Evolutionary conservation across 139 green algal species (phyloP).

Genomic region (Ettlia oleoabundans): DNA sequence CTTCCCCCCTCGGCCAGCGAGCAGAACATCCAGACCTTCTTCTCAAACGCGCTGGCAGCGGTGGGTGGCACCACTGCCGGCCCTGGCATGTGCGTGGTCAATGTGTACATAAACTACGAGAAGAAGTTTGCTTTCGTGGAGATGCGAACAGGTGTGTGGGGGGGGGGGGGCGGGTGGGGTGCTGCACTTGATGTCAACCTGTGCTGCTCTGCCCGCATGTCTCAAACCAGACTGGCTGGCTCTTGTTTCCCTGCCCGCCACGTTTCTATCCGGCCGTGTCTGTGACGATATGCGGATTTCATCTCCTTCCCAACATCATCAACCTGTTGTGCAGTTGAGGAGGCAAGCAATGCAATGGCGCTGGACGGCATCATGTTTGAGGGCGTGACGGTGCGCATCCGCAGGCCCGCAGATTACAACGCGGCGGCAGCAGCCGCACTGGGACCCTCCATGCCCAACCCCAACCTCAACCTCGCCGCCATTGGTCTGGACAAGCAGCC

Average conservation of each 20-base stretch:
- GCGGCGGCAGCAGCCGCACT: slow-evolving; percentile 78
- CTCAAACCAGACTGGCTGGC: no score
- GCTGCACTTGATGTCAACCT: neutral
- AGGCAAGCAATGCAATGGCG: slow-evolving; percentile 82
- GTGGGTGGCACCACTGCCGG: slow-evolving; percentile 93
- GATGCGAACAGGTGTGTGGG: slow-evolving; percentile 80
- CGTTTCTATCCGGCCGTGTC: no score
- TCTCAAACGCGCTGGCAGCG: slow-evolving; percentile 87
- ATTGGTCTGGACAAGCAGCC: slow-evolving; percentile 79
- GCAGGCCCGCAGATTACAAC: slow-evolving; percentile 99
- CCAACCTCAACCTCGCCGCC: slow-evolving; percentile 92
- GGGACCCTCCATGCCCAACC: slow-evolving; percentile 84
- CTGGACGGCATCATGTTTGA: slow-evolving; percentile 97
- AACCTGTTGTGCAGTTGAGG: slow-evolving; percentile 67
- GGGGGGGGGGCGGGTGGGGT: neutral
- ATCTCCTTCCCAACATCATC: neutral
- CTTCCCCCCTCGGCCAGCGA: slow-evolving; percentile 90
- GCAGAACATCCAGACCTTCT: slow-evolving; percentile 67
- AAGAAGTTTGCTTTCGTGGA: slow-evolving; percentile 96
- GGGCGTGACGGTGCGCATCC: slow-evolving; percentile 90
- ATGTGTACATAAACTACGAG: slow-evolving; percentile 99
- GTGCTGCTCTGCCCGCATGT: neutral
- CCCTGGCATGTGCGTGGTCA: slow-evolving; percentile 90
- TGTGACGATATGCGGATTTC: no score
- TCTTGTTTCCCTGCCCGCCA: no score